phyloP scores from a whole-genome alignment of 2,329 filamentous ascomycete species.

The Albifimbria verrucaria region DNA sequence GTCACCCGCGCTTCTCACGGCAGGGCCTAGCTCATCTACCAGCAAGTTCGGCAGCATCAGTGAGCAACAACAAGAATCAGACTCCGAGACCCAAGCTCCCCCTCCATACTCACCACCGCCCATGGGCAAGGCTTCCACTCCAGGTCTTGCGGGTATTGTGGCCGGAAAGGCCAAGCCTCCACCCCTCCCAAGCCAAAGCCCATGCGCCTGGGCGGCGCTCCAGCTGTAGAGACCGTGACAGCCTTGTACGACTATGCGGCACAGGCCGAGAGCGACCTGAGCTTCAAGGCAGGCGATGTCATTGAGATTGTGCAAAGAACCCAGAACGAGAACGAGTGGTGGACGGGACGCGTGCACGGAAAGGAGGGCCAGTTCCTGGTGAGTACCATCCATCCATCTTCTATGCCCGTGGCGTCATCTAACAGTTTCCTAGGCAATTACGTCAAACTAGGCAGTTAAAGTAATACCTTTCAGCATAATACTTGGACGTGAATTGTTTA shows the following conservation, averaged over 20 bases:
- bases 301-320: conserved; percentile 86
- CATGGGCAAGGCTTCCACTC: conserved; percentile 28
- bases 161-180: conserved; percentile 65
- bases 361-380: conserved; percentile 93
- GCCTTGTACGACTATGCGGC: conserved; percentile 96
- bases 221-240: conserved; percentile 73
- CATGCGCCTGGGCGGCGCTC: conserved; percentile 62
- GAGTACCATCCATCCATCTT: conserved; percentile 30
- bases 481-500: too few species aligned
- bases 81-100: conserved; percentile 52
- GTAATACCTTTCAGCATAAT: not conserved
- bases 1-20: conserved; percentile 48
- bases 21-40: conserved; percentile 38
- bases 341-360: conserved; percentile 77
- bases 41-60: conserved; percentile 19
- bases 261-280: conserved; percentile 90
- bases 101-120: conserved; percentile 64
- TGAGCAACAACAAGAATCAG: not conserved
- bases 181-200: conserved; percentile 77
- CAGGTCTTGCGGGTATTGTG: conserved; percentile 42
- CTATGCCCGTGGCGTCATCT: too few species aligned
- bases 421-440: conserved; percentile 42
- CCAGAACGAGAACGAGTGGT: conserved; percentile 96
- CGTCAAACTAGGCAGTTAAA: conserved; percentile 34
- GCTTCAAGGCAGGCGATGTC: conserved; percentile 80